These are phyloP conservation scores for Trametes elegans DNA, from an alignment of 768 basidiomycete genomes.

Conservation along the genomic window DNA sequence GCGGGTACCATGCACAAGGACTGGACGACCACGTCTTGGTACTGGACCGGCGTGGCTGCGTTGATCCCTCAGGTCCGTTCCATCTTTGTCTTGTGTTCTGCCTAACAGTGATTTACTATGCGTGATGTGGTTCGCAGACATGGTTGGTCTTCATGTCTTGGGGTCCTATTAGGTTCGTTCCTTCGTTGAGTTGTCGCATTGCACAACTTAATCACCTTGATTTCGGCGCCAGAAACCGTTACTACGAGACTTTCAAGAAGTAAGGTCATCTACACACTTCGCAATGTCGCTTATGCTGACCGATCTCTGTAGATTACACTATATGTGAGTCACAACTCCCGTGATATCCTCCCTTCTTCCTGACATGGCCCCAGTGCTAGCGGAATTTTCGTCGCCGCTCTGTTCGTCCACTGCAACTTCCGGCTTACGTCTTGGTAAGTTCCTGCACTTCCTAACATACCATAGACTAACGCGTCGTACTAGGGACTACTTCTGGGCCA, in stretches of 20 bases:
- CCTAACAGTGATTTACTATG: neutral
- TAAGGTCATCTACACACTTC: neutral
- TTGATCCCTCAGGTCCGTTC: conserved; percentile 31
- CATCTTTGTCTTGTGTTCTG: neutral
- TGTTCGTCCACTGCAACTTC: conserved; percentile 35
- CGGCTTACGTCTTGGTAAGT: conserved; percentile 30
- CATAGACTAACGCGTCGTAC: neutral
- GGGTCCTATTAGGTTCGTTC: conserved; percentile 25
- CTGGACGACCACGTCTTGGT: conserved; percentile 25
- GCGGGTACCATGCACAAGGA: conserved; percentile 26
- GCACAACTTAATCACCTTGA: neutral
- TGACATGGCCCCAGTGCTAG: conserved; percentile 24
- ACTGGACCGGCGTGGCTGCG: conserved; percentile 35
- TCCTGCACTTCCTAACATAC: neutral
- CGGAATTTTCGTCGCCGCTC: conserved; percentile 33
- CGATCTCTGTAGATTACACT: conserved; percentile 15
- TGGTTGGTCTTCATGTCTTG: conserved; percentile 32
- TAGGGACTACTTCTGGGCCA: conserved; percentile 33
- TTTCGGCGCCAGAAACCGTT: conserved; percentile 26
- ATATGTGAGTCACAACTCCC: conserved; percentile 16
- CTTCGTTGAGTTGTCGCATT: neutral
- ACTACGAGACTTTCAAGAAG: conserved; percentile 37
- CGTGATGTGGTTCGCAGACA: conserved; percentile 18
- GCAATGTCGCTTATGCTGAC: neutral
- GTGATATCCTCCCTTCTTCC: neutral